Evolutionary conservation across 495 filamentous ascomycete genomes (phyloP).

Genomic region (Saxophila tyrrhenica): DNA sequence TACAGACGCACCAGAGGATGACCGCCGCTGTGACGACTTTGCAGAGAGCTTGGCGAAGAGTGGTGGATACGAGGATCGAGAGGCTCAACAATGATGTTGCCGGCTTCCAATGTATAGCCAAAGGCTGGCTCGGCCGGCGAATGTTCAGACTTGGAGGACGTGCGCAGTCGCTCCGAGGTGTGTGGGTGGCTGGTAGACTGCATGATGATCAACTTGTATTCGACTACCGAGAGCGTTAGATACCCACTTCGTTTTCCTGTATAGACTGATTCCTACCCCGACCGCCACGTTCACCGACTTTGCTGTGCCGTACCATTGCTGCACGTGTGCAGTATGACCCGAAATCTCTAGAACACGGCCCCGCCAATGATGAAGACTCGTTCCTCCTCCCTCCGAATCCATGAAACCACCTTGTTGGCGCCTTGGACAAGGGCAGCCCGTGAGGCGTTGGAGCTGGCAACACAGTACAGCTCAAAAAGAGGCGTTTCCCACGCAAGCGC

Average conservation of each 20-base stretch:
- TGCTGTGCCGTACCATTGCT: too few species aligned
- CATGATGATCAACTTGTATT: too few species aligned
- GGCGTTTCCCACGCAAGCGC: conserved; percentile 85
- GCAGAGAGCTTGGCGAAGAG: conserved; percentile 32
- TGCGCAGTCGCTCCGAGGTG: not conserved
- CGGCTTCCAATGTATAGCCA: conserved; percentile 30
- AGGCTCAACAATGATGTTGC: conserved; percentile 22
- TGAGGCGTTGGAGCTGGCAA: conserved; percentile 67
- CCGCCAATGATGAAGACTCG: conserved; percentile 90
- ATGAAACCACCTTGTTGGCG: conserved; percentile 76
- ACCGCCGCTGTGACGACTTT: conserved; percentile 26
- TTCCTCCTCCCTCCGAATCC: conserved; percentile 84
- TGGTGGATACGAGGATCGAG: conserved; percentile 21
- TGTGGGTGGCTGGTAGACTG: conserved; percentile 3
- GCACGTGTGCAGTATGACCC: too few species aligned
- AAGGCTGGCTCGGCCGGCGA: conserved; percentile 27
- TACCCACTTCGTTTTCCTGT: not conserved
- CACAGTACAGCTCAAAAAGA: conserved; percentile 84
- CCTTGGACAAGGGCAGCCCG: conserved; percentile 72
- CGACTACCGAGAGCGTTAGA: not conserved
- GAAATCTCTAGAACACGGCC: conserved; percentile 55
- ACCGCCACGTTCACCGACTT: too few species aligned
- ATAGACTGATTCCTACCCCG: too few species aligned
- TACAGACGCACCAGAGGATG: conserved; percentile 21
- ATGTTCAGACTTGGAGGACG: not conserved